Base-by-base conservation (phyloP, 75 land plant genomes). In the Selaginella moellendorffii region DNA sequence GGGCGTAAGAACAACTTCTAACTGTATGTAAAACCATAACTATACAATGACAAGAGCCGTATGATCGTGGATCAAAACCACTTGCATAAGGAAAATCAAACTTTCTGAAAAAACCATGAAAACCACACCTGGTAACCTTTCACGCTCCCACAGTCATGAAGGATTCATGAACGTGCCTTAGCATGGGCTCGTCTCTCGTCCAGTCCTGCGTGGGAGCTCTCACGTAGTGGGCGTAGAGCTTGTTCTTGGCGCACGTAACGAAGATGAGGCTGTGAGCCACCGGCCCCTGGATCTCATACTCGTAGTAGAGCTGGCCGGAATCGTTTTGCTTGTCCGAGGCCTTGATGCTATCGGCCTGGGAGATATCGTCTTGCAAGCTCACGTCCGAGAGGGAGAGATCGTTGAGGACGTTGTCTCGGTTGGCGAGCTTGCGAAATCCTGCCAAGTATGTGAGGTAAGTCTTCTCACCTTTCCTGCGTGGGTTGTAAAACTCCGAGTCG, bases 401-500 rank as follows among this genome's bases (percentile, higher is more conserved):
- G 72, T 73, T 72, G 26, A 93, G 69, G 17, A 93, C 85, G 12
- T 68, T 74, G 65, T 93, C 98, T 28, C 69, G 71, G 5, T 96
- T 82, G 9, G 85, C 90, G 20, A 93, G 76, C 30, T 74, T 68
- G 28, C 90, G 53, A 76, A 88, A 78, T 29, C 98, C 98, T 0
- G 83, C 26, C 1, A 93, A 82, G 78, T 75, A 93, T 9, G 98
- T 93, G 22, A 93, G 64, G 77, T 93, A 93, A 68, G 81, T 86
- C 65, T 80, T 81, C 77, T 93, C 96, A 1, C 73, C 25, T 31
- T 71, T 76, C 64, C 77, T 78, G 66, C 77, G 83, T 0, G 98
- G 98, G 76, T 93, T 93, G 81, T 74, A 89, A 76, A 93, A 93
- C 68, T 93, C 98, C 53, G 85, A 81, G 74, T 93, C 98, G 0